Evolutionary conservation across 192 early-diverging fungal genomes (phyloP).

Genomic region (Backusella australiensis): DNA sequence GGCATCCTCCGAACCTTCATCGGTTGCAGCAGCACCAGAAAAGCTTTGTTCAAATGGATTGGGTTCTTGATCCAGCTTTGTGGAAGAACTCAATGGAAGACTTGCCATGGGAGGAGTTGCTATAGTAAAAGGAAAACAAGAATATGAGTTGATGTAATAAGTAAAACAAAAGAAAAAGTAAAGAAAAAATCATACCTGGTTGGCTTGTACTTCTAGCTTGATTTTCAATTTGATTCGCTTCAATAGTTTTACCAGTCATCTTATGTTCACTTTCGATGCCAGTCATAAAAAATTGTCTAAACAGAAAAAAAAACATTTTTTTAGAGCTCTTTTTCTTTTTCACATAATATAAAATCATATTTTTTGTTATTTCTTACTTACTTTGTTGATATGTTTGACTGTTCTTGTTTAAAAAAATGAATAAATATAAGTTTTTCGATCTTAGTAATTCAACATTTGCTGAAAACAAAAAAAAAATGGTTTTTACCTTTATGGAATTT

Average conservation of each 20-base stretch:
- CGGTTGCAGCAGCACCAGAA: constrained; percentile 38
- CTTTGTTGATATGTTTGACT: background rate
- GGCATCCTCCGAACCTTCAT: constrained; percentile 19
- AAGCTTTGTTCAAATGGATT: constrained; percentile 91
- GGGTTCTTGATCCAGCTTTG: constrained; percentile 79
- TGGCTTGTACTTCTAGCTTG: background rate
- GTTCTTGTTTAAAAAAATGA: background rate
- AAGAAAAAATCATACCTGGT: background rate
- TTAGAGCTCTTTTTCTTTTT: background rate
- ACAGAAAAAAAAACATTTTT: background rate
- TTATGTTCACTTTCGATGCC: constrained; percentile 9
- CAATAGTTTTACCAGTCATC: background rate
- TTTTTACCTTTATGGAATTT: background rate
- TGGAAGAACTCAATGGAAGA: constrained; percentile 11
- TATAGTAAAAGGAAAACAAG: background rate
- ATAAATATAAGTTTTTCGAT: background rate
- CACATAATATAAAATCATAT: background rate
- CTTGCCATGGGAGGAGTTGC: constrained; percentile 15
- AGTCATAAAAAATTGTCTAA: constrained; percentile 8
- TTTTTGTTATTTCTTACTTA: background rate
- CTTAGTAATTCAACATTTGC: background rate
- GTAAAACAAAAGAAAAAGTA: background rate
- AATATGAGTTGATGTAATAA: background rate
- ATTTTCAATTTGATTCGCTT: constrained; percentile 11
- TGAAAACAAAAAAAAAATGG: background rate